Base-by-base conservation (phyloP, 176 grass and related monocot genomes). In the Thalia dealbata region DNA sequence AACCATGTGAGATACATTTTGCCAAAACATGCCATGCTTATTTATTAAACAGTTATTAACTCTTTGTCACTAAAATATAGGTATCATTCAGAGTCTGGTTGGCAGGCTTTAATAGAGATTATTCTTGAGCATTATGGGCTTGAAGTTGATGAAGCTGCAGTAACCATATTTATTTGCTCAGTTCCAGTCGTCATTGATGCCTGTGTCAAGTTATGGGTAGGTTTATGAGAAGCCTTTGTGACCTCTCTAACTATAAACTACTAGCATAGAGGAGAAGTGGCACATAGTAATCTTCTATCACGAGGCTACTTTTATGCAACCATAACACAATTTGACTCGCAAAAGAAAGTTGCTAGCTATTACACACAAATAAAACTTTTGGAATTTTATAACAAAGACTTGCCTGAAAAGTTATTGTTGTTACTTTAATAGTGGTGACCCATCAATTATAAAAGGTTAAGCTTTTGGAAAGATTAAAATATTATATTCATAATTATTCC, bases 41-140 rank as follows among this genome's bases (percentile, higher is more conserved):
- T n/a, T 41, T 10, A 19, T 67, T 38, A 67, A 67, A 2, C 15
- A 38, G 28, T 35, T 12, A 23, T 25, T 23, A 51, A 66, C n/a
- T 63, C 35, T 61, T 75, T 80, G 24, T 61, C 73, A 56, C 58
- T 50, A 21, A 60, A 81, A 77, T 73, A 44, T 78, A 96, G 93
- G 75, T 97, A 97, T 68, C 89, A 97, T 85, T 96, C 93, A 23
- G 85, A 88, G 64, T 74, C 82, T 73, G 89, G 93, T 52, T 97
- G 95, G 95, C 87, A 92, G 61, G 78, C 78, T 56, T 76, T 91
- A 69, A 73, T 86, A 78, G 83, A 97, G 72, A 79, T 88, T 29
- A 74, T 96, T 82, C 79, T 97, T 25, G 95, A 92, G 50, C 89
- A 88, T 59, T 97, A 92, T 38, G 90, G 90, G 27, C 66, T 97